Evolutionary conservation across 306 rosid species (phyloP).

Genomic region (Medicago arabica): DNA sequence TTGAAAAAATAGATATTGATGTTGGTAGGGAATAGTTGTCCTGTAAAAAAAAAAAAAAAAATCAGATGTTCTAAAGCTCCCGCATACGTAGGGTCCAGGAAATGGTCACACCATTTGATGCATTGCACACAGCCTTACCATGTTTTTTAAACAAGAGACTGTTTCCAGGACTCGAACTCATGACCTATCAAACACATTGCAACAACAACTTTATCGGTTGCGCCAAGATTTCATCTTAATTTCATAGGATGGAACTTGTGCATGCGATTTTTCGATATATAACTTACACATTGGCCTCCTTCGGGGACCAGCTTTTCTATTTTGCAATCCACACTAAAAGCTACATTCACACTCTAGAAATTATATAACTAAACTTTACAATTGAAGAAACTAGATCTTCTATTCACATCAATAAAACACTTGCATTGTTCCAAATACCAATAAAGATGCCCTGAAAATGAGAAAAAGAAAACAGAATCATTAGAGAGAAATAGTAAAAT

Average conservation of each 20-base stretch:
- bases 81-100: too few relatives aligned
- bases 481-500: conserved; percentile 26
- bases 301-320: conserved; percentile 36
- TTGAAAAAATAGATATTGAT: too few relatives aligned
- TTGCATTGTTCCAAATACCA: conserved; percentile 16
- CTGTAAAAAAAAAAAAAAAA: too few relatives aligned
- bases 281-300: conserved; percentile 36
- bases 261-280: conserved; percentile 22
- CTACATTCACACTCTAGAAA: conserved; percentile 19
- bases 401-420: conserved; percentile 35
- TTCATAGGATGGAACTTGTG: conserved; percentile 3
- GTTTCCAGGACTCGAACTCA: too few relatives aligned
- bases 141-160: too few relatives aligned
- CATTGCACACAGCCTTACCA: too few relatives aligned
- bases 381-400: conserved; percentile 31
- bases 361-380: conserved; percentile 37
- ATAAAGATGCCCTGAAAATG: conserved; percentile 44
- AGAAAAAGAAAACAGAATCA: conserved; percentile 2
- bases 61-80: too few relatives aligned
- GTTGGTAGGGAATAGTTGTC: too few relatives aligned
- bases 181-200: too few relatives aligned
- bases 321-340: conserved; percentile 21
- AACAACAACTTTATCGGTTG: too few relatives aligned
- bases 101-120: too few relatives aligned
- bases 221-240: too few relatives aligned